Conservation (phyloP, 1,139 yeast genomes). For the Spathaspora sp. region DNA sequence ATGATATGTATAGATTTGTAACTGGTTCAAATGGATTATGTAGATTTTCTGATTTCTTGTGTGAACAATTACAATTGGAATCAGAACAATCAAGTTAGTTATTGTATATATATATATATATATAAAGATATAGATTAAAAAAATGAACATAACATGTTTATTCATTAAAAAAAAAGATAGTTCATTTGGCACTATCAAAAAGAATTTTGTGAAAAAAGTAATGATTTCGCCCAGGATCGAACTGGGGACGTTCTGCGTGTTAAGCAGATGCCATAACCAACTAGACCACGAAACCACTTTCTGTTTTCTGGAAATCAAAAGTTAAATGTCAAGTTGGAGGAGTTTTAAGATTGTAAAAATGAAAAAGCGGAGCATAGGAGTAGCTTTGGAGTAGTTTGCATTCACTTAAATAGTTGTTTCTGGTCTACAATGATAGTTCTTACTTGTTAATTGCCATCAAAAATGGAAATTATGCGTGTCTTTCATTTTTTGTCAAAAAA, state of each 20-base stretch:
- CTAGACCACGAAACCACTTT: slow-evolving; percentile 77
- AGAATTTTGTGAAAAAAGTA: slow-evolving; percentile 18
- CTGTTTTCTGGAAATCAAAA: no score
- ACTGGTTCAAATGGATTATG: slow-evolving; percentile 56
- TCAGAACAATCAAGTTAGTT: slow-evolving; percentile 9
- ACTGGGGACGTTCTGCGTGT: slow-evolving; percentile 99
- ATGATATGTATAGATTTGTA: slow-evolving; percentile 58
- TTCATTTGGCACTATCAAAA: neutral
- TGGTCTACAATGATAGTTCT: no score
- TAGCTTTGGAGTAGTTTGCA: no score
- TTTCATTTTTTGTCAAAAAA: no score
- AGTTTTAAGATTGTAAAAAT: no score
- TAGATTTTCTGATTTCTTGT: slow-evolving; percentile 54
- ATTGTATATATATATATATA: neutral
- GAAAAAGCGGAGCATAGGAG: no score
- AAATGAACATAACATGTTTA: neutral
- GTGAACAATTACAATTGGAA: slow-evolving; percentile 38
- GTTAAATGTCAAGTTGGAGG: no score
- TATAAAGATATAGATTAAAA: neutral
- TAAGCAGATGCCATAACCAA: slow-evolving; percentile 99
- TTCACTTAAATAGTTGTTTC: no score
- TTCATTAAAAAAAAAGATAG: slow-evolving; percentile 3
- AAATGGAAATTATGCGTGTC: no score
- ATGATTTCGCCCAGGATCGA: slow-evolving; percentile 99
- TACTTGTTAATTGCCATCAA: no score